phyloP scores from a whole-genome alignment of 306 rosid species.

The Phaseolus lunatus region DNA sequence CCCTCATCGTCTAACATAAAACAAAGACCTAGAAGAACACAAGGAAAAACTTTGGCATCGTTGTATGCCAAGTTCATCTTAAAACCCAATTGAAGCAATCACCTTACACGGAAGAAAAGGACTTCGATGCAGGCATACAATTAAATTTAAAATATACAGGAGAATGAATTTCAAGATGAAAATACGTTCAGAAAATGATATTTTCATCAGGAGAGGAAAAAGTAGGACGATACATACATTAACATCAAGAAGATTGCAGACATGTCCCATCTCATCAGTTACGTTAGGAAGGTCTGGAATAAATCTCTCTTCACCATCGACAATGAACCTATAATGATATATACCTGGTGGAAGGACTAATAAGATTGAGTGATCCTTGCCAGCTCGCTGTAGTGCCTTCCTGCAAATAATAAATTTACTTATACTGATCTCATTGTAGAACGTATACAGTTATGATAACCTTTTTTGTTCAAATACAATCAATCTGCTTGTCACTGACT shows the following conservation, averaged over 20 bases:
- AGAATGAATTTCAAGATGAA: slow-evolving; percentile 16
- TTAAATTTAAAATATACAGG: background rate
- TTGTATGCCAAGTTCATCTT: slow-evolving; percentile 15
- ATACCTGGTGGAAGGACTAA: slow-evolving; percentile 81
- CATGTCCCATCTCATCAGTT: slow-evolving; percentile 79
- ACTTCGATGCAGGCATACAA: slow-evolving; percentile 33
- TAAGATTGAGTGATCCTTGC: slow-evolving; percentile 79
- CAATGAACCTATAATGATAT: slow-evolving; percentile 83
- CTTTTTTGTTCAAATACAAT: slow-evolving; percentile 31
- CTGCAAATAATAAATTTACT: slow-evolving; percentile 54
- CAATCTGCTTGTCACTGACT: slow-evolving; percentile 2
- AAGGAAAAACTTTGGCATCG: background rate
- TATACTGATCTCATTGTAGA: slow-evolving; percentile 27
- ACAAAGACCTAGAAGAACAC: background rate
- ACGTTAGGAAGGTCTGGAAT: slow-evolving; percentile 77
- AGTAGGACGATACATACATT: slow-evolving; percentile 58
- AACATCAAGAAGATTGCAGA: slow-evolving; percentile 86
- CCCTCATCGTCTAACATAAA: slow-evolving; percentile 1
- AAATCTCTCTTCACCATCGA: slow-evolving; percentile 84
- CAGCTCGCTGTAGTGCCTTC: slow-evolving; percentile 78
- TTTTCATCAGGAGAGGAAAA: slow-evolving; percentile 12
- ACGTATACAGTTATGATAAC: slow-evolving; percentile 30
- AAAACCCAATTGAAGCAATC: slow-evolving; percentile 20
- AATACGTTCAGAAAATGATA: slow-evolving; percentile 29
- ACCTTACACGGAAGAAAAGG: slow-evolving; percentile 7